Percentiles rank a stretch among this genome's conserved stretches.
phyloP scores from a whole-genome alignment of 2,329 filamentous ascomycete genomes.

The Diaporthe amygdali region DNA sequence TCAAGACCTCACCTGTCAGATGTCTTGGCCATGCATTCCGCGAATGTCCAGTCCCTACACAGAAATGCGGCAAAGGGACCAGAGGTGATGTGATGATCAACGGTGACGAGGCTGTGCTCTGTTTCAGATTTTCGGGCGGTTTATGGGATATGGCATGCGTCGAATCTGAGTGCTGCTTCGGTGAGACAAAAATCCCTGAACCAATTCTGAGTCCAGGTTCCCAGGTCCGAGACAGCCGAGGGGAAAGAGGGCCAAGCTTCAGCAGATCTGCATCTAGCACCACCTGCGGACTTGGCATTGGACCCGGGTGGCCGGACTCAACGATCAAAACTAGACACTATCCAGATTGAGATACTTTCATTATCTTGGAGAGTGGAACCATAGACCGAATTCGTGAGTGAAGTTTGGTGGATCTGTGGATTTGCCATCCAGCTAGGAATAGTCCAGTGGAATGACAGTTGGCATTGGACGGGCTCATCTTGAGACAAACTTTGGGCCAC shows the following conservation, averaged over 20 bases:
- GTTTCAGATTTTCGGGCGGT: background rate
- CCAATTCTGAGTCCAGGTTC: background rate
- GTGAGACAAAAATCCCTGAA: background rate
- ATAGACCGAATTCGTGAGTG: background rate
- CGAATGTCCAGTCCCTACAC: background rate
- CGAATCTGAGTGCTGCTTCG: background rate
- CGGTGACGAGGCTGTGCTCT: conserved; percentile 2
- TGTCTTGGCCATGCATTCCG: background rate
- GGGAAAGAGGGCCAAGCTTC: conserved; percentile 15
- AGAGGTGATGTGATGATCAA: conserved; percentile 2
- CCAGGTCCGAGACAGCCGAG: conserved; percentile 7
- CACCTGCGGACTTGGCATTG: conserved; percentile 11
- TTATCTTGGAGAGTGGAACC: background rate
- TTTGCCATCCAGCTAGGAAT: background rate
- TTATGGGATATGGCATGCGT: background rate
- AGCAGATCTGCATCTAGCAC: conserved; percentile 9
- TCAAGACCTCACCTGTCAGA: conserved; percentile 3
- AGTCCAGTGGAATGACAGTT: background rate
- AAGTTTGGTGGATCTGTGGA: background rate
- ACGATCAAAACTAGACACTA: background rate
- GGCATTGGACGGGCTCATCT: background rate
- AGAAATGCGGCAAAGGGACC: background rate
- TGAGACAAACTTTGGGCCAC: background rate
- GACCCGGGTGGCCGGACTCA: conserved; percentile 4
- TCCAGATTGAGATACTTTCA: background rate